Percentiles rank a stretch among this genome's conserved stretches.
These are phyloP conservation scores for Fusarium sp. DNA, from an alignment of 2,329 filamentous ascomycete genomes.

Conservation along the genomic window DNA sequence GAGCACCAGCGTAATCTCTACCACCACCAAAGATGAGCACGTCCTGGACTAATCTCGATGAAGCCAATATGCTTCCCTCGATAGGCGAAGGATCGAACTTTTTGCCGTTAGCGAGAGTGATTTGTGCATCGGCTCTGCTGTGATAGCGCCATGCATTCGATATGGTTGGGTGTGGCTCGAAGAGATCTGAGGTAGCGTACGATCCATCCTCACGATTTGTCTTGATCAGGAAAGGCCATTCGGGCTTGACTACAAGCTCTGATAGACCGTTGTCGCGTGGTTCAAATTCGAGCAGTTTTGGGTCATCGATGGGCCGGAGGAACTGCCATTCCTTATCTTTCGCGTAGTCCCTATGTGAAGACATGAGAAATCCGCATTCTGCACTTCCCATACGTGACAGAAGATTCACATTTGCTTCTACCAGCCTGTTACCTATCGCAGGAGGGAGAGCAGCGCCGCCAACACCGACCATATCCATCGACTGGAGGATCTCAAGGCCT, in stretches of 20 bases:
- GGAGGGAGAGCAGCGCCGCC: constrained; percentile 72
- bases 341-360: constrained; percentile 70
- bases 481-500: constrained; percentile 61
- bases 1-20: constrained; percentile 67
- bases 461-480: constrained; percentile 74
- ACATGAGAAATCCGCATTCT: constrained; percentile 77
- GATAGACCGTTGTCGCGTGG: constrained; percentile 58
- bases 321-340: constrained; percentile 74
- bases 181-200: constrained; percentile 75
- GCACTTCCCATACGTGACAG: constrained; percentile 76
- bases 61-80: constrained; percentile 68
- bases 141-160: constrained; percentile 73
- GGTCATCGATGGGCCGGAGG: constrained; percentile 60
- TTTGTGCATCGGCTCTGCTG: constrained; percentile 72
- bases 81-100: constrained; percentile 77
- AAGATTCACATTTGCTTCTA: constrained; percentile 66
- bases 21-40: constrained; percentile 75
- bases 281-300: constrained; percentile 62
- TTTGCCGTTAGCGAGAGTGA: constrained; percentile 76
- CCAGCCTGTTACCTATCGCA: constrained; percentile 68
- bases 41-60: constrained; percentile 62
- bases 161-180: constrained; percentile 67
- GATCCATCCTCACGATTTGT: constrained; percentile 71
- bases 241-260: constrained; percentile 68
- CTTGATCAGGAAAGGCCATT: constrained; percentile 74